These are phyloP conservation scores for Aquilaria agallochum DNA, from an alignment of 441 rosid genomes.

Conservation along the genomic window DNA sequence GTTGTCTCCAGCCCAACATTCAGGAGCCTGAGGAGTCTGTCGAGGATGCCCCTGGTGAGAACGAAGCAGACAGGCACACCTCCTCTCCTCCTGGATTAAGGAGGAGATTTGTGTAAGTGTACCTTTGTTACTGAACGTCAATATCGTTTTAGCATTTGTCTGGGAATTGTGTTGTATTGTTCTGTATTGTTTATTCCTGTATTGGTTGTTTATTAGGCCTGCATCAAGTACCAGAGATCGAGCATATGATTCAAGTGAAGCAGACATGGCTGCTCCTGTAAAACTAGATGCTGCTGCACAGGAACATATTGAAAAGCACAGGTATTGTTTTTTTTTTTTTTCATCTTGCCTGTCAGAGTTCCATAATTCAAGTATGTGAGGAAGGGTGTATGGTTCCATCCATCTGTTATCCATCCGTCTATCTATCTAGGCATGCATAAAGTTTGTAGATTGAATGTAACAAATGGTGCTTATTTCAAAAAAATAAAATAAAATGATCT, in stretches of 20 bases:
- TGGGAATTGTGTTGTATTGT: slow-evolving; percentile 7
- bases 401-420: neutral
- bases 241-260: slow-evolving; percentile 27
- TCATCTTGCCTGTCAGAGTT: slow-evolving; percentile 4
- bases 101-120: slow-evolving; percentile 60
- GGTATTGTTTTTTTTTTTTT: slow-evolving; percentile 24
- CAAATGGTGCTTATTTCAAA: no score
- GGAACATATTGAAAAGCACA: slow-evolving; percentile 70
- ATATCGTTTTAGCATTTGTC: slow-evolving; percentile 11
- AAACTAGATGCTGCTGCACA: slow-evolving; percentile 55
- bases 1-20: slow-evolving; percentile 30
- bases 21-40: slow-evolving; percentile 28
- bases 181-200: neutral
- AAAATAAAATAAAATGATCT: no score
- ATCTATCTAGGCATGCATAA: no score
- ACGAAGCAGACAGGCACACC: slow-evolving; percentile 28
- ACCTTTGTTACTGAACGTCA: neutral
- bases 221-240: slow-evolving; percentile 29
- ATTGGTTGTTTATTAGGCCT: slow-evolving; percentile 25
- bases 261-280: slow-evolving; percentile 37
- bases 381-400: neutral
- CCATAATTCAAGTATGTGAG: slow-evolving; percentile 1
- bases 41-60: slow-evolving; percentile 28
- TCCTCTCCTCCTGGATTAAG: slow-evolving; percentile 61
- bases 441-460: no score